Percentiles rank a stretch among this genome's conserved stretches.
These are phyloP conservation scores for Aaosphaeria pasadenensis DNA, from an alignment of 2,329 filamentous ascomycete species.

Conservation along the genomic window DNA sequence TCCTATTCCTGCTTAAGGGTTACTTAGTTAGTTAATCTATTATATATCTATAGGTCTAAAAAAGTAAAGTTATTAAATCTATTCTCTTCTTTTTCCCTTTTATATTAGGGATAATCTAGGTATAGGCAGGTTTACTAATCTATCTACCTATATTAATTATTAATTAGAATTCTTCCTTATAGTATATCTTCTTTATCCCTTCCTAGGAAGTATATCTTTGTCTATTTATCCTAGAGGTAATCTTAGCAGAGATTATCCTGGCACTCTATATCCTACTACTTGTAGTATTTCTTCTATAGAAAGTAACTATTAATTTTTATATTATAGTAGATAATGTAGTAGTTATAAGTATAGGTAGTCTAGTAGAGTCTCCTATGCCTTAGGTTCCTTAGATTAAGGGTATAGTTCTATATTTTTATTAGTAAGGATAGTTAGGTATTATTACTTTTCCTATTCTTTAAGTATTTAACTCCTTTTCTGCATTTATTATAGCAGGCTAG, in stretches of 20 bases:
- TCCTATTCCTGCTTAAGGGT: not conserved
- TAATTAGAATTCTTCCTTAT: not conserved
- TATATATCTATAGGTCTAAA: not conserved
- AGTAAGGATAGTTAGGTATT: not conserved
- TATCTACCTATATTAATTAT: not conserved
- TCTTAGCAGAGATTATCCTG: too few relatives aligned
- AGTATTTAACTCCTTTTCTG: not conserved
- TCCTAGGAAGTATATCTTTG: not conserved
- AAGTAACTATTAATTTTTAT: not conserved
- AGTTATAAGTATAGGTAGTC: not conserved
- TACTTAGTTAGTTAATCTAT: not conserved
- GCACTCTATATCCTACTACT: not conserved
- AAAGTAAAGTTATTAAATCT: constrained; percentile 17
- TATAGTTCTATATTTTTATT: not conserved
- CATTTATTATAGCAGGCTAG: not conserved
- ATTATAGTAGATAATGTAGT: not conserved
- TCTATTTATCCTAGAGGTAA: not conserved
- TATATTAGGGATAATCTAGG: not conserved
- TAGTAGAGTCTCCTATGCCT: not conserved
- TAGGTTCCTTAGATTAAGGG: not conserved
- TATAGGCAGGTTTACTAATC: not conserved
- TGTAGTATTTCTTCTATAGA: not conserved
- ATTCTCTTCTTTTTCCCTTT: not conserved
- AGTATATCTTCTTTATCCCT: not conserved
- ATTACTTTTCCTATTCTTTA: not conserved